Conservation (phyloP, 768 basidiomycete genomes). For the Leccinum pellstonianum region DNA sequence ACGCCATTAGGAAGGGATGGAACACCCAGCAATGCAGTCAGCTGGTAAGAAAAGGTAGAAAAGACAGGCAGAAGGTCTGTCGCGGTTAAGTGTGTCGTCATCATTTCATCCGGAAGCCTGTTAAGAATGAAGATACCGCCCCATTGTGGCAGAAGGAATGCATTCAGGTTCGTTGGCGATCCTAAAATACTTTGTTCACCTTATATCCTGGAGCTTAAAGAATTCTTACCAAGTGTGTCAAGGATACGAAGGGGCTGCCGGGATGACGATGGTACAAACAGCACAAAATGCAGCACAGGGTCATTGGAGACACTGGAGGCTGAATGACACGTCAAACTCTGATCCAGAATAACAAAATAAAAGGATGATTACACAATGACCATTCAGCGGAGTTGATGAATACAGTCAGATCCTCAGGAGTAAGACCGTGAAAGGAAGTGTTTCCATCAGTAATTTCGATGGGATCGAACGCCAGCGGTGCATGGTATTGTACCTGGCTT, state of each 20-base stretch:
- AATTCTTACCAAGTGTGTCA: conserved; percentile 45
- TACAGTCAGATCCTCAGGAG: conserved; percentile 81
- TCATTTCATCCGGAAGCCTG: conserved; percentile 35
- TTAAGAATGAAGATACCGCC: conserved; percentile 85
- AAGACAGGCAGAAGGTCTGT: conserved; percentile 54
- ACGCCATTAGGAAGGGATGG: conserved; percentile 56
- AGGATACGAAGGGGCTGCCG: conserved; percentile 71
- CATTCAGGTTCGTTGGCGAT: conserved; percentile 45
- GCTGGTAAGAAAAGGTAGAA: conserved; percentile 64
- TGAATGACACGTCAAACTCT: conserved; percentile 31
- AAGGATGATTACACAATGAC: conserved; percentile 69
- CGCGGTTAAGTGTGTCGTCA: conserved; percentile 33
- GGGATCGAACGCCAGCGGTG: conserved; percentile 83
- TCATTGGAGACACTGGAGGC: conserved; percentile 93
- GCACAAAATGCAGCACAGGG: conserved; percentile 88
- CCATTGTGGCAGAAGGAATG: conserved; percentile 93
- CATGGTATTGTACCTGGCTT: conserved; percentile 91
- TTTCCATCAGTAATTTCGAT: conserved; percentile 32
- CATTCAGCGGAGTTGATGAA: conserved; percentile 97
- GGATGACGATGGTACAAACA: conserved; percentile 77
- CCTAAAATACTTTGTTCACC: conserved; percentile 37
- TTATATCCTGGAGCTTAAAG: conserved; percentile 5
- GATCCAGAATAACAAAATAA: background rate
- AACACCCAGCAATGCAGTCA: conserved; percentile 80
- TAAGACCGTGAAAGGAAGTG: conserved; percentile 52